phyloP scores from a whole-genome alignment of 148 eudicot species.

The Rhododendron williamsianum region DNA sequence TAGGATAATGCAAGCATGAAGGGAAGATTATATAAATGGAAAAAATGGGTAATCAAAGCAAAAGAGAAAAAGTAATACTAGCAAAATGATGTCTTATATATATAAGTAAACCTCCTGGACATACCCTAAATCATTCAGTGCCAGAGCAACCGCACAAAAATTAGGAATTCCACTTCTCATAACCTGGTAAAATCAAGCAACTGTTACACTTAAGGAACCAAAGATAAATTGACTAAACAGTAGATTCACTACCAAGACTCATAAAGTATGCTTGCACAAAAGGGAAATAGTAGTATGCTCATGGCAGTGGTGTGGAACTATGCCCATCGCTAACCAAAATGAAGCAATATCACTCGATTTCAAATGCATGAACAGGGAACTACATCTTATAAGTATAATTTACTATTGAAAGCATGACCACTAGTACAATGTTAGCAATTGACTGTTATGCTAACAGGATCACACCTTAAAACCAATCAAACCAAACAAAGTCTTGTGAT shows the following conservation, averaged over 20 bases:
- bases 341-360: neutral
- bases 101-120: conserved; percentile 12
- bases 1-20: neutral
- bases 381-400: too few relatives aligned
- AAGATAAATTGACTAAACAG: neutral
- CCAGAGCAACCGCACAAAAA: conserved; percentile 97
- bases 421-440: neutral
- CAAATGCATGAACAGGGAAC: neutral
- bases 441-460: neutral
- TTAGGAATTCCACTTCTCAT: conserved; percentile 92
- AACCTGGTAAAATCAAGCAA: conserved; percentile 44
- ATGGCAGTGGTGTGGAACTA: neutral
- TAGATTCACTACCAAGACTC: neutral
- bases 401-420: neutral
- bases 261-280: neutral
- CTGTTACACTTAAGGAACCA: neutral
- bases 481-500: neutral
- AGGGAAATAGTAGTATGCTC: neutral
- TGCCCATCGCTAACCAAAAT: neutral
- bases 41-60: neutral
- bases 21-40: neutral
- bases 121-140: conserved; percentile 90
- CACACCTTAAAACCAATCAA: neutral
- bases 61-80: neutral
- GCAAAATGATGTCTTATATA: too few relatives aligned